phyloP scores from a whole-genome alignment of 371 early-diverging fungal genomes.

The Syncephalis plumigaleata region DNA sequence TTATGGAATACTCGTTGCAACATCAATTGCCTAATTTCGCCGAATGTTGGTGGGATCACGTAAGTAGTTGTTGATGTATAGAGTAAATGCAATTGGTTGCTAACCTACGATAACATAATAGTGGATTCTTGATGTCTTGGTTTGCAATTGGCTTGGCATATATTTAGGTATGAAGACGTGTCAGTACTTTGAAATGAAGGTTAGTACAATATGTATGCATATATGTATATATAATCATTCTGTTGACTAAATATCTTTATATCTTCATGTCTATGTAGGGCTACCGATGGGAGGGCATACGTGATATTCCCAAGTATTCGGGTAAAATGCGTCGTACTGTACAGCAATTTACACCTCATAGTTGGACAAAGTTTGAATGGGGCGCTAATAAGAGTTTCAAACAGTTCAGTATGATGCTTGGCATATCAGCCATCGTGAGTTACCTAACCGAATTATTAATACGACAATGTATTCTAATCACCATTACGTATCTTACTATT shows the following conservation, averaged over 20 bases:
- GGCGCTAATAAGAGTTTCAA: conserved; percentile 20
- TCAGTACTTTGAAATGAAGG: conserved; percentile 86
- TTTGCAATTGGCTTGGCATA: conserved; percentile 90
- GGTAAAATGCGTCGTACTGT: conserved; percentile 81
- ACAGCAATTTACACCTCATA: conserved; percentile 86
- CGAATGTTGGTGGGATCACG: conserved; percentile 99
- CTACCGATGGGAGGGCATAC: conserved; percentile 85
- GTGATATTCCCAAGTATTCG: conserved; percentile 57
- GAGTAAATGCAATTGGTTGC: too few relatives aligned
- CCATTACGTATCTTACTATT: not conserved
- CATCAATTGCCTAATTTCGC: conserved; percentile 95
- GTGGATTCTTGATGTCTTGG: conserved; percentile 92
- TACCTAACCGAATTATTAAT: not conserved
- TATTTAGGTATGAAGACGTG: conserved; percentile 93
- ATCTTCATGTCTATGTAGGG: too few relatives aligned
- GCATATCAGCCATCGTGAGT: conserved; percentile 13
- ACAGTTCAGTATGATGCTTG: conserved; percentile 16
- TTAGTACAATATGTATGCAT: not conserved
- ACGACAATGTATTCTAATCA: too few relatives aligned
- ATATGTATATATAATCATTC: too few relatives aligned
- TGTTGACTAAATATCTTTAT: too few relatives aligned
- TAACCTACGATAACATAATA: too few relatives aligned
- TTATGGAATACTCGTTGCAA: conserved; percentile 86
- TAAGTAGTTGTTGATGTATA: conserved; percentile 17
- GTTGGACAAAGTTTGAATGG: conserved; percentile 89